Conservation (phyloP, 768 basidiomycete species). For the Leucosporidium scottii region DNA sequence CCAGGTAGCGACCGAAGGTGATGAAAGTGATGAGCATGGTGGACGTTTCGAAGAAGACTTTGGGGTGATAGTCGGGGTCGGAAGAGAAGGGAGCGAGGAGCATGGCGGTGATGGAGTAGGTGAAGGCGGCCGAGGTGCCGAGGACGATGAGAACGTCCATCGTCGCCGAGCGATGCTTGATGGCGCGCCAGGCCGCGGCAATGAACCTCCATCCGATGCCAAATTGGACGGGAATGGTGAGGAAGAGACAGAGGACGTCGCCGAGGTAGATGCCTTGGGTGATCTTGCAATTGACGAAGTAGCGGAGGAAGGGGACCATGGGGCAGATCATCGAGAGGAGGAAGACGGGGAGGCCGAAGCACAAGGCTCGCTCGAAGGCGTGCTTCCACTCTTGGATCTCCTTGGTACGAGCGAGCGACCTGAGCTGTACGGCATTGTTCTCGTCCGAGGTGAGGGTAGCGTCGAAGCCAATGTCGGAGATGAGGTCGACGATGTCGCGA, state of each 20-base stretch:
- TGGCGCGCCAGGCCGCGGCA: slow-evolving; percentile 76
- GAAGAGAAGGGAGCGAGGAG: slow-evolving; percentile 48
- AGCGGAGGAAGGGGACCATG: slow-evolving; percentile 56
- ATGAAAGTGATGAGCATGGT: slow-evolving; percentile 98
- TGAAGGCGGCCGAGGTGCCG: slow-evolving; percentile 87
- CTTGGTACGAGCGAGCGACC: slow-evolving; percentile 76
- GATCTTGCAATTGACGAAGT: slow-evolving; percentile 51
- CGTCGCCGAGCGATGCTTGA: slow-evolving; percentile 81
- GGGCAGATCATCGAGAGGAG: slow-evolving; percentile 79
- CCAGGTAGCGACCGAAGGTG: slow-evolving; percentile 86
- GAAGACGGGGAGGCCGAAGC: slow-evolving; percentile 90
- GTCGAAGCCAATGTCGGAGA: slow-evolving; percentile 85
- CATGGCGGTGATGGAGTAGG: slow-evolving; percentile 74
- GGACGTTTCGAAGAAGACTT: slow-evolving; percentile 95
- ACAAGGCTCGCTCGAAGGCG: slow-evolving; percentile 64
- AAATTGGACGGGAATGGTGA: slow-evolving; percentile 88
- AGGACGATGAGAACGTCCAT: slow-evolving; percentile 98
- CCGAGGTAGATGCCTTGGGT: slow-evolving; percentile 69
- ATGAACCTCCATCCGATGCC: slow-evolving; percentile 87
- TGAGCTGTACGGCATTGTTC: slow-evolving; percentile 71
- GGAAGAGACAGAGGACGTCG: slow-evolving; percentile 63
- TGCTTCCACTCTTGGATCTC: slow-evolving; percentile 84
- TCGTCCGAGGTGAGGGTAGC: slow-evolving; percentile 69
- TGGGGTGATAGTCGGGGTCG: slow-evolving; percentile 64
- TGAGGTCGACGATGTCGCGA: slow-evolving; percentile 78